Conservation (phyloP, 1,284 basidiomycete species). For the Veloboletus limbatus region DNA sequence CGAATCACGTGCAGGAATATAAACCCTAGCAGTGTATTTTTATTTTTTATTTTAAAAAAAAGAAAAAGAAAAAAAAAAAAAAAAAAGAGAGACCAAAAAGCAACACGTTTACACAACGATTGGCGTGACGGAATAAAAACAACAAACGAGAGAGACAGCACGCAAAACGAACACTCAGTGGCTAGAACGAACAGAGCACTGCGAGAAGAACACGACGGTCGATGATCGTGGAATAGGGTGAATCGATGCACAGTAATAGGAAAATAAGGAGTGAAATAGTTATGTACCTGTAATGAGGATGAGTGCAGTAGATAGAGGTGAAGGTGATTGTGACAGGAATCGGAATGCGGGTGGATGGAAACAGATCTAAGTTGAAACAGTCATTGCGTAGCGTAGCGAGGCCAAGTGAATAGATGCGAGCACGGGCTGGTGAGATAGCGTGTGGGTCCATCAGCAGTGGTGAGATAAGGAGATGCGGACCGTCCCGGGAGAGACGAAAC, state of each 20-base stretch:
- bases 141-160: slow-evolving; percentile 16
- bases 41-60: too few species aligned
- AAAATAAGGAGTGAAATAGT: slow-evolving; percentile 29
- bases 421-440: slow-evolving; percentile 25
- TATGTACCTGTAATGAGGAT: slow-evolving; percentile 21
- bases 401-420: slow-evolving; percentile 25
- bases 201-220: slow-evolving; percentile 4
- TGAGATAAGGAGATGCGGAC: background rate
- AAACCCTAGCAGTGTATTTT: too few species aligned
- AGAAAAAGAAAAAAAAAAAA: slow-evolving; percentile 8
- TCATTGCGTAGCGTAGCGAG: slow-evolving; percentile 15
- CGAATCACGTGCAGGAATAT: too few species aligned
- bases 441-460: slow-evolving; percentile 11
- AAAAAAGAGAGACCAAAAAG: slow-evolving; percentile 18
- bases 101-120: slow-evolving; percentile 22
- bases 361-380: slow-evolving; percentile 26
- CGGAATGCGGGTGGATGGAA: slow-evolving; percentile 21
- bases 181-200: slow-evolving; percentile 25
- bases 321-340: slow-evolving; percentile 17
- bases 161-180: slow-evolving; percentile 18
- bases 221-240: slow-evolving; percentile 16
- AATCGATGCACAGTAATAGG: slow-evolving; percentile 26
- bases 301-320: slow-evolving; percentile 3
- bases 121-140: slow-evolving; percentile 12
- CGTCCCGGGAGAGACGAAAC: background rate